Base-by-base conservation (phyloP, 495 filamentous ascomycete species). In the Xylaria intraflava region DNA sequence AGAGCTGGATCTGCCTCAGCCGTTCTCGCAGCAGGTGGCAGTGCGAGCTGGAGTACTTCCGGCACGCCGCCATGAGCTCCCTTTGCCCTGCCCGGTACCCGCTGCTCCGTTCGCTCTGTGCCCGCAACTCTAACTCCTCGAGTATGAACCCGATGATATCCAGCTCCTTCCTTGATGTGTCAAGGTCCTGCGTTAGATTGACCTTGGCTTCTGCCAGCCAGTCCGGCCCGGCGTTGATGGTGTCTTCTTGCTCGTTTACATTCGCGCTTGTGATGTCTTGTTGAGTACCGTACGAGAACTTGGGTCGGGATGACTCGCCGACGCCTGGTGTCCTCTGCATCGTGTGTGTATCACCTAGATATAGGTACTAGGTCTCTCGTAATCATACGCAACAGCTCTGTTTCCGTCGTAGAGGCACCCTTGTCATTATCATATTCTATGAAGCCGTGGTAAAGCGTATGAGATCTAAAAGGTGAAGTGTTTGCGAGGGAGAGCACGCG, bases 21-120 rank as follows among this genome's bases (percentile, higher is more conserved):
- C 63, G 55, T 27, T 63, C 63, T 26, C 56, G 55, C 0, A 65
- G 52, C 47, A 63, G 56, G 54, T 53, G 49, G 3, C 46, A 58
- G 1, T 60, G 42, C 4, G 63, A 61, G 7, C 49, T 57, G 9
- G 57, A 61, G 29, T 65, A 65, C 38, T 65, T 58, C 6, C 58
- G 49, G 12, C 63, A 65, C 5, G 63, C 60, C 14, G 31, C 51
- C 55, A 65, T 59, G 5, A 57, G 49, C 20, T 58, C 51, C 22
- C 46, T 17, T 26, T 46, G 46, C 12, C 58, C 57, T 33, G 24
- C 48, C 14, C 47, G 27, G 29, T 16, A n/a, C 8, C 2, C n/a
- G 33, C 16, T 43, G 14, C 20, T 20, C 12, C n/a, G 20, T 46
- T 35, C 22, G 10, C 19, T 27, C 20, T 36, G 17, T 7, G 20